Percentiles rank a stretch among this genome's conserved stretches.
These are phyloP conservation scores for Calophaca sinica DNA, from an alignment of 306 rosid genomes.

Conservation along the genomic window DNA sequence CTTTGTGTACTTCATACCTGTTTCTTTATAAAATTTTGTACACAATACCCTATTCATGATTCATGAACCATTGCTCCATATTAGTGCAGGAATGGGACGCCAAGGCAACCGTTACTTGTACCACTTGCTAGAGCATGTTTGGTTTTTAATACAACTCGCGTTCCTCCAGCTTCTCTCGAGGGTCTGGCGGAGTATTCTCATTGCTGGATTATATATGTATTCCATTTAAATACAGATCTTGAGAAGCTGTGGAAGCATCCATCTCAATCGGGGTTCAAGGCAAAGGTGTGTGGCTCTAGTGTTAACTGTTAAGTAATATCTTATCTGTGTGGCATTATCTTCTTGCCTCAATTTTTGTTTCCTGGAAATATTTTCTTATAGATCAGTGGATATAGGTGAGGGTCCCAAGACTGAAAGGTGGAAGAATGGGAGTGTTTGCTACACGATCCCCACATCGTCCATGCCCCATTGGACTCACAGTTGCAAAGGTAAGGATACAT, in stretches of 20 bases:
- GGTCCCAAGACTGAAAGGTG: slow-evolving; percentile 91
- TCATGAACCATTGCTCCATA: slow-evolving; percentile 36
- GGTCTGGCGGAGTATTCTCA: slow-evolving; percentile 91
- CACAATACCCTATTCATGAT: slow-evolving; percentile 36
- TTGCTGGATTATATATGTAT: slow-evolving; percentile 91
- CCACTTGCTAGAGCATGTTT: slow-evolving; percentile 93
- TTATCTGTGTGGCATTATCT: slow-evolving; percentile 21
- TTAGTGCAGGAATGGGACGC: slow-evolving; percentile 84
- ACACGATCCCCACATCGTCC: slow-evolving; percentile 97
- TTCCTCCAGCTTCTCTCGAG: slow-evolving; percentile 90
- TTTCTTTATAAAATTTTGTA: slow-evolving; percentile 17
- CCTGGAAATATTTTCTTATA: slow-evolving; percentile 43
- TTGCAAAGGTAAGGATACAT: slow-evolving; percentile 74
- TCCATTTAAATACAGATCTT: slow-evolving; percentile 88
- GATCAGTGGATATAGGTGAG: slow-evolving; percentile 76
- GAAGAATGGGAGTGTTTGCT: slow-evolving; percentile 86
- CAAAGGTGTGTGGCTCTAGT: slow-evolving; percentile 67
- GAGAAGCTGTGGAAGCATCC: slow-evolving; percentile 93
- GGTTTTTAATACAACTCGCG: slow-evolving; percentile 73
- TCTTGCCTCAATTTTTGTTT: slow-evolving; percentile 39
- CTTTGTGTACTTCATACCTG: slow-evolving; percentile 11
- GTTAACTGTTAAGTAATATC: slow-evolving; percentile 33
- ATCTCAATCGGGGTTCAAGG: slow-evolving; percentile 81
- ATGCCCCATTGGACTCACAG: slow-evolving; percentile 94
- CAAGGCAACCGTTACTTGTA: slow-evolving; percentile 92